phyloP scores from a whole-genome alignment of 305 asterid species.

The Plantago lanceolata region DNA sequence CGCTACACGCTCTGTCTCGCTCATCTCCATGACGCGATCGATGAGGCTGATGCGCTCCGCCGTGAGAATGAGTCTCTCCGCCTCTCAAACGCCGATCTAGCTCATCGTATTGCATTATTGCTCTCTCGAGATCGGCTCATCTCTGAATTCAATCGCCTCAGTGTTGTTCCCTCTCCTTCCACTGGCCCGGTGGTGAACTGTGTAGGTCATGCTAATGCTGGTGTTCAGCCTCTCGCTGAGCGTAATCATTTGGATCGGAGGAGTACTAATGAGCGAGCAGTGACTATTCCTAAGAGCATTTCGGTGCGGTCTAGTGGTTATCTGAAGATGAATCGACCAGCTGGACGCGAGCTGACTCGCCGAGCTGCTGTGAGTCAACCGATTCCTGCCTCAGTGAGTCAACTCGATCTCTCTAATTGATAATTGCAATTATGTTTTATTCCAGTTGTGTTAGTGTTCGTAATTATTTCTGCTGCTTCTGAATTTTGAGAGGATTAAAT shows the following conservation, averaged over 20 bases:
- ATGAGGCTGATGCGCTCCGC: slow-evolving; percentile 55
- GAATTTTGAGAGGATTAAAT: background rate
- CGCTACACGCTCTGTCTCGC: slow-evolving; percentile 55
- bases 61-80: slow-evolving; percentile 59
- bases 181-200: slow-evolving; percentile 20
- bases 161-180: slow-evolving; percentile 26
- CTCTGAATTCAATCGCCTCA: slow-evolving; percentile 39
- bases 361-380: slow-evolving; percentile 29
- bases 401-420: slow-evolving; percentile 1
- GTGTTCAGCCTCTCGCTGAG: slow-evolving; percentile 33
- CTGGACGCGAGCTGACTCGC: slow-evolving; percentile 22
- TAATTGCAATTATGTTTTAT: background rate
- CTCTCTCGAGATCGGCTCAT: slow-evolving; percentile 46
- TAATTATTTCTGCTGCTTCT: background rate
- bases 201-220: background rate
- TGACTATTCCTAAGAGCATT: slow-evolving; percentile 58
- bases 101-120: slow-evolving; percentile 39
- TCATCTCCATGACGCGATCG: slow-evolving; percentile 53
- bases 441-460: background rate
- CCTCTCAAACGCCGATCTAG: slow-evolving; percentile 55
- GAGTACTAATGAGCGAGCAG: slow-evolving; percentile 34
- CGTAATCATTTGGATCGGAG: slow-evolving; percentile 32
- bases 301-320: slow-evolving; percentile 63
- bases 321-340: slow-evolving; percentile 34
- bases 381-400: slow-evolving; percentile 41